Conservation (phyloP, 345 rosid genomes). For the Populus ilicifolia region DNA sequence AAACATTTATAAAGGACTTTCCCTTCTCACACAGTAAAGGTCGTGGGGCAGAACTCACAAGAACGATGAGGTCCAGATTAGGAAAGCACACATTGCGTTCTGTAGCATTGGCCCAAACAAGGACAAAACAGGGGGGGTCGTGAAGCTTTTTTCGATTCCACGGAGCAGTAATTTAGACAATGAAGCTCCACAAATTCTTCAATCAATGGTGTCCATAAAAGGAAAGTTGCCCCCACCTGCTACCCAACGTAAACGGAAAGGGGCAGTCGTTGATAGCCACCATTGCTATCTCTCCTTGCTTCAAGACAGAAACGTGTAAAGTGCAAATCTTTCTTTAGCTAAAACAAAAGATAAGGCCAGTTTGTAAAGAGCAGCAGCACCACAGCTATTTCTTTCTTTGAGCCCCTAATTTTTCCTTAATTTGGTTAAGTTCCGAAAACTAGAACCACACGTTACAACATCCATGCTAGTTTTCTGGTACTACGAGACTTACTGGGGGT, state of each 20-base stretch:
- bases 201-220: neutral
- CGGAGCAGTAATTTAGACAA: neutral
- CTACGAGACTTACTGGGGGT: too few species aligned
- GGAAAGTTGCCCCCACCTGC: constrained; percentile 16
- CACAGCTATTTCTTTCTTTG: neutral
- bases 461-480: neutral
- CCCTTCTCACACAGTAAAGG: neutral
- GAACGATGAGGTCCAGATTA: neutral
- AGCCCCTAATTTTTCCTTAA: neutral
- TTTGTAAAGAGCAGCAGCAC: neutral
- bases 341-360: neutral
- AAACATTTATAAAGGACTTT: too few species aligned
- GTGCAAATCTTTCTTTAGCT: constrained; percentile 2
- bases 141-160: neutral
- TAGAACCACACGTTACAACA: neutral
- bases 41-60: neutral
- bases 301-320: neutral
- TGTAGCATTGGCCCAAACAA: neutral
- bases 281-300: neutral
- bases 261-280: neutral
- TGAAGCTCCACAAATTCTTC: neutral
- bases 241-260: neutral
- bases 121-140: neutral
- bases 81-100: neutral
- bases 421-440: neutral